Base-by-base conservation (phyloP, 306 rosid species). In the Medicago arabica region DNA sequence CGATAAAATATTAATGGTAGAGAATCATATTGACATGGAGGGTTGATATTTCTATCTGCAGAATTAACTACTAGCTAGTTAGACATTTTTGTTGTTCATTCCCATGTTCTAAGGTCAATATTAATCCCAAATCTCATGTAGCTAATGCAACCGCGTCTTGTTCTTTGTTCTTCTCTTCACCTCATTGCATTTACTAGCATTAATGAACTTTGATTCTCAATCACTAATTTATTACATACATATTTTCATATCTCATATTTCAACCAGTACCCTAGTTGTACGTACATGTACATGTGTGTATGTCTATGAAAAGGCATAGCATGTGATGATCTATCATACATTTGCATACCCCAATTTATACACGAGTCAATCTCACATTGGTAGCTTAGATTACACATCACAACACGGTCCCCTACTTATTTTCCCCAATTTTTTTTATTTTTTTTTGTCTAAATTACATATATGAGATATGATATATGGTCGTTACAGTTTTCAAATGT, bases 81-180 rank as follows among this genome's bases (percentile, higher is more conserved):
- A 57, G 16, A 58, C 34, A 58, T 21, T 23, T 11, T 10, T 21
- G 38, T 57, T 58, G 3, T n/a, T 58, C 78, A 44, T 17, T 17
- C 68, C 85, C 90, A 79, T 77, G 86, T 83, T 87, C 77, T 63
- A 76, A 75, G 84, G 81, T 76, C 82, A 40, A 64, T 16, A 39
- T 64, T 38, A 31, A 34, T 61, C 44, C 18, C 16, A 25, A 8
- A 3, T 55, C n/a, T n/a, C 2, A 59, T 13, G 10, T 55, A 25
- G 8, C 23, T n/a, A 25, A 36, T 82, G 79, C 82, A 54, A 53
- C 77, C 17, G 17, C 16, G 44, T 76, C 71, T 38, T 49, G 81
- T 72, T 36, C 64, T 10, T 80, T 68, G 76, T 64, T 63, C 79
- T 64, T 64, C 65, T 38, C 47, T 50, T 36, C 19, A n/a, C 9